Conservation (phyloP, 495 filamentous ascomycete species). For the Podospora didyma region DNA sequence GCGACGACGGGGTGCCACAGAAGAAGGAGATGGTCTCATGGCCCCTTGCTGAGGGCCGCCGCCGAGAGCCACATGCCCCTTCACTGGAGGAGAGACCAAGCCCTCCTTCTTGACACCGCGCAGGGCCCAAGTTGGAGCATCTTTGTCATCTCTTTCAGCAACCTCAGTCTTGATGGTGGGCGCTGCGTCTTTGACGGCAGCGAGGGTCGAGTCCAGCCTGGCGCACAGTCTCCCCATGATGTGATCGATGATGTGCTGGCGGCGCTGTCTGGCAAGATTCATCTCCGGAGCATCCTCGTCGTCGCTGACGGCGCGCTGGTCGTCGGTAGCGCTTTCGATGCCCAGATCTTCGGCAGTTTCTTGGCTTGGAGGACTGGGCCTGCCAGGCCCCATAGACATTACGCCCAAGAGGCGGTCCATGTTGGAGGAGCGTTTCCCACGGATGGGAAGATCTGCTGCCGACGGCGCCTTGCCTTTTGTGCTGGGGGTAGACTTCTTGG, state of each 20-base stretch:
- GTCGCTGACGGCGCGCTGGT: neutral
- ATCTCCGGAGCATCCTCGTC: neutral
- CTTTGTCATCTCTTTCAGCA: neutral
- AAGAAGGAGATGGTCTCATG: too few species aligned
- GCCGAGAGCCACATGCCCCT: too few species aligned
- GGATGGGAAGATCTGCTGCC: neutral
- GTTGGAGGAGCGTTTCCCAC: neutral
- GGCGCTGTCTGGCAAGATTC: neutral
- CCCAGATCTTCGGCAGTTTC: neutral
- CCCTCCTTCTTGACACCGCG: too few species aligned
- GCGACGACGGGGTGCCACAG: too few species aligned
- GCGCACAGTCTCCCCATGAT: slow-evolving; percentile 24
- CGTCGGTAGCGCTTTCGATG: neutral
- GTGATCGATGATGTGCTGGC: slow-evolving; percentile 15
- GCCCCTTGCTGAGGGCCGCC: too few species aligned
- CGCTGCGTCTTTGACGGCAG: neutral
- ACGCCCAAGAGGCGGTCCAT: neutral
- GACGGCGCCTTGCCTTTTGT: neutral
- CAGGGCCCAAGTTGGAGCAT: neutral
- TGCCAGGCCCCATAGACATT: neutral
- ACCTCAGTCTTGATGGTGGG: neutral
- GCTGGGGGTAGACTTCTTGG: neutral
- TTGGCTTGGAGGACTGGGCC: neutral
- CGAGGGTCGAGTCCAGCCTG: slow-evolving; percentile 19
- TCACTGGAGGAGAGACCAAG: too few species aligned